Evolutionary conservation across 805 yeast species (phyloP), one percentile per base, ranked within the genome.

Genomic region (Cyberlindnera saturnus): DNA sequence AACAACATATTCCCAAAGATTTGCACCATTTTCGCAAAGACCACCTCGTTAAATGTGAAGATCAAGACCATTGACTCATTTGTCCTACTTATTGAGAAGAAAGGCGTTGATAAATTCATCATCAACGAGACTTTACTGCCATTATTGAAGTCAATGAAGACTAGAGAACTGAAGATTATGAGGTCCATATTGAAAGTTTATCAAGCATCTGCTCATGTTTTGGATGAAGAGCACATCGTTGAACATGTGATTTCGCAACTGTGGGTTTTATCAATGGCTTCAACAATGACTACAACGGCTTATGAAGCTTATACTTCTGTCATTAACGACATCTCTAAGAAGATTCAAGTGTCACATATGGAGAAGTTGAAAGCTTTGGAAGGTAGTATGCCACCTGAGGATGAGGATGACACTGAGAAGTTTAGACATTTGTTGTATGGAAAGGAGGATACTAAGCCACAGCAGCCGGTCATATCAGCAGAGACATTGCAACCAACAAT

Each of bases 41-140:
- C 99, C 1, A 86, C 90, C 0, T 79, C 93, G 26, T 68, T 90
- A 30, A 79, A 85, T 5, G 84, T 93, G 23, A 91, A 93, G 56
- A 67, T 83, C 15, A 71, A 77, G 14, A 77, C 93, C 2, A 69
- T 88, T 18, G 65, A 71, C 16, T 71, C 86, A 1, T 80, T 89
- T 52, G 70, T 75, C 13, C 56, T 66, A 38, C 63, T 89, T 54
- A 73, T 86, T 15, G 73, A 69, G 17, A 67, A 71, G 17, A 79
- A 80, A 47, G 73, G 79, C 6, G 71, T 89, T 41, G 96, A 90
- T 53, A 79, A 78, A 50, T 74, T 77, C 41, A 76, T 85, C 3
- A 76, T 89, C 30, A 71, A 73, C 31, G 97, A 91, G 39, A 86
- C 83, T 42, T 68, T 93, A 32, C 63, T 93, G n/a, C 96, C 96